Evolutionary conservation across 1,139 yeast species (phyloP).

Genomic region (Citeromyces hawaiiensis): DNA sequence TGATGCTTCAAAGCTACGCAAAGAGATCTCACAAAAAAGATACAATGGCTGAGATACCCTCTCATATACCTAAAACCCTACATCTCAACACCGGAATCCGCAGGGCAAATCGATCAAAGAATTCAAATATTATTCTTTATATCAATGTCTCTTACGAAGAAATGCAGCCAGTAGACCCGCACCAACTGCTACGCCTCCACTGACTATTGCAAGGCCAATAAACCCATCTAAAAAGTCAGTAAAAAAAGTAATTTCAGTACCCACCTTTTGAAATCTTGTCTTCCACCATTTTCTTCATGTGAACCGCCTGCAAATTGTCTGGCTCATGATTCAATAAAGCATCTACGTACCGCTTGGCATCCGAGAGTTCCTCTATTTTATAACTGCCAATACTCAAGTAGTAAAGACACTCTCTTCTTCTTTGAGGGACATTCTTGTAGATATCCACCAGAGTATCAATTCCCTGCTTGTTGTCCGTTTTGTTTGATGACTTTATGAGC

Average conservation of each 20-base stretch:
- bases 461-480: constrained; percentile 63
- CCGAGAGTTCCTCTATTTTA: constrained; percentile 77
- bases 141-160: constrained; percentile 3
- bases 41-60: no score
- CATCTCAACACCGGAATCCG: no score
- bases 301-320: constrained; percentile 62
- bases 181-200: constrained; percentile 14
- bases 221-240: constrained; percentile 2
- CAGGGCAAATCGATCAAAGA: no score
- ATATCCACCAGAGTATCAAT: constrained; percentile 62
- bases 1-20: no score
- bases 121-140: no score
- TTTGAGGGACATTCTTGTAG: constrained; percentile 64
- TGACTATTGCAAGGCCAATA: constrained; percentile 11
- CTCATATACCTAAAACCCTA: no score
- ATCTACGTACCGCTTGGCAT: constrained; percentile 79
- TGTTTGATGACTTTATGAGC: constrained; percentile 52
- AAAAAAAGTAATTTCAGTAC: constrained; percentile 6
- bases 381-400: constrained; percentile 81
- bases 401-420: constrained; percentile 83
- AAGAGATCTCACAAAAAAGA: no score
- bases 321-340: constrained; percentile 71
- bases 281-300: constrained; percentile 64
- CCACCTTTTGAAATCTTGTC: constrained; percentile 59
- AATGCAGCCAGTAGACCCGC: constrained; percentile 8